phyloP scores from a whole-genome alignment of 169 alveolate species.

The Plasmodium fragile region DNA sequence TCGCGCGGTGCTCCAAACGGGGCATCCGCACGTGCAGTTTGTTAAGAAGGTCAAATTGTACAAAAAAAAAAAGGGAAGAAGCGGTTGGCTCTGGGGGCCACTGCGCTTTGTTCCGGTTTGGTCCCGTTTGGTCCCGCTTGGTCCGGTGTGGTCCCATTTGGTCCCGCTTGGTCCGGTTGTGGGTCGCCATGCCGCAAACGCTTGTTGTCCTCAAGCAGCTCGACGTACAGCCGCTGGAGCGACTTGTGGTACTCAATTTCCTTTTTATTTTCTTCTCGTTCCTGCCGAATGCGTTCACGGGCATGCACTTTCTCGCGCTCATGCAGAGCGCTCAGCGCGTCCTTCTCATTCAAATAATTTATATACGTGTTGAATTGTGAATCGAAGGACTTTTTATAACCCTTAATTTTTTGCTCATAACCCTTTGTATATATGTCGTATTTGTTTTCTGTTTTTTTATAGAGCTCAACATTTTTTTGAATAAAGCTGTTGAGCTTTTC shows the following conservation, averaged over 20 bases:
- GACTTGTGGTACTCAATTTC: conserved; percentile 76
- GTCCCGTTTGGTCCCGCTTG: too few relatives aligned
- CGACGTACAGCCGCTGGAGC: conserved; percentile 72
- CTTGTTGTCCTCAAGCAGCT: conserved; percentile 15
- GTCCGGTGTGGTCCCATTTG: too few relatives aligned
- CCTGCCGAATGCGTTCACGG: conserved; percentile 43
- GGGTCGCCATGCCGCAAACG: conserved; percentile 1
- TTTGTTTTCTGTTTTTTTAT: conserved; percentile 46
- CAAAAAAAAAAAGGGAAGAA: neutral
- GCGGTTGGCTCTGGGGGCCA: neutral
- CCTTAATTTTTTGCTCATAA: conserved; percentile 43
- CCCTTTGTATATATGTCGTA: conserved; percentile 62
- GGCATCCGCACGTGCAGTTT: neutral
- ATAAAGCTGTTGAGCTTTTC: conserved; percentile 27
- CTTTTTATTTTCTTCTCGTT: conserved; percentile 49
- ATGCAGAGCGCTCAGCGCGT: conserved; percentile 46
- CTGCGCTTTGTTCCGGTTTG: neutral
- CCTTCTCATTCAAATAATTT: conserved; percentile 36
- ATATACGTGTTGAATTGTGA: conserved; percentile 14
- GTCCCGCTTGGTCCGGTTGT: neutral
- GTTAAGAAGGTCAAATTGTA: neutral
- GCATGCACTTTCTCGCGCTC: conserved; percentile 59
- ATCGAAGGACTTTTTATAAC: conserved; percentile 74
- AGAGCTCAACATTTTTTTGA: conserved; percentile 27
- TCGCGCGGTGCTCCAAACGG: neutral